Evolutionary conservation across 192 early-diverging fungal species (phyloP).

Genomic region (Irineochytrium annulatum): DNA sequence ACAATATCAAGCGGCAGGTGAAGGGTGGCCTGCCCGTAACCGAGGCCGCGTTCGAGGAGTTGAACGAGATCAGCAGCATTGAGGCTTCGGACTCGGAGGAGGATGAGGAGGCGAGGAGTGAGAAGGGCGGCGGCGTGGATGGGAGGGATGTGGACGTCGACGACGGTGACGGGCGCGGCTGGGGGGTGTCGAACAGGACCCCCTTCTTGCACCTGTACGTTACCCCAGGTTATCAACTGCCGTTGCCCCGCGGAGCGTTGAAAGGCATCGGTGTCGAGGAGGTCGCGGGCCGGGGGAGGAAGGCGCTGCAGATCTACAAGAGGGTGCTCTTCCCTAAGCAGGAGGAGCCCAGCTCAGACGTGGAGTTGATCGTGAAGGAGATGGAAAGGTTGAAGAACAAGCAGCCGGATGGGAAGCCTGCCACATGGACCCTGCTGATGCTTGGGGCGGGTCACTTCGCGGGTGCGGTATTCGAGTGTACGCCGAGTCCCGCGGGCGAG

Average conservation of each 20-base stretch:
- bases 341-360: background rate
- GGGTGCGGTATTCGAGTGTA: conserved; percentile 76
- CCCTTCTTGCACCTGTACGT: background rate
- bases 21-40: conserved; percentile 19
- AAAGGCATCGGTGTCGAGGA: background rate
- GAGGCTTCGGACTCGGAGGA: conserved; percentile 28
- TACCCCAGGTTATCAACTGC: background rate
- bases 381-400: conserved; percentile 4
- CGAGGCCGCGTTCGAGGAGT: conserved; percentile 39
- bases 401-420: conserved; percentile 10
- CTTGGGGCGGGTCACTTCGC: conserved; percentile 84
- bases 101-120: conserved; percentile 8
- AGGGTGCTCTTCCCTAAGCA: conserved; percentile 22
- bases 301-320: conserved; percentile 34
- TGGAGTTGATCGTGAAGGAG: background rate
- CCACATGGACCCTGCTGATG: conserved; percentile 75
- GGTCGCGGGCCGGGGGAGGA: background rate
- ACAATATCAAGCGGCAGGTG: conserved; percentile 93
- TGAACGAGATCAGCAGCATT: conserved; percentile 34
- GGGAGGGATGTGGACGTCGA: background rate
- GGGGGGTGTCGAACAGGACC: background rate
- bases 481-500: conserved; percentile 15
- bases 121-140: background rate
- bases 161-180: background rate
- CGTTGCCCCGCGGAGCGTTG: background rate